phyloP scores from a whole-genome alignment of 1,284 basidiomycete species.

The Earliella scabrosa region DNA sequence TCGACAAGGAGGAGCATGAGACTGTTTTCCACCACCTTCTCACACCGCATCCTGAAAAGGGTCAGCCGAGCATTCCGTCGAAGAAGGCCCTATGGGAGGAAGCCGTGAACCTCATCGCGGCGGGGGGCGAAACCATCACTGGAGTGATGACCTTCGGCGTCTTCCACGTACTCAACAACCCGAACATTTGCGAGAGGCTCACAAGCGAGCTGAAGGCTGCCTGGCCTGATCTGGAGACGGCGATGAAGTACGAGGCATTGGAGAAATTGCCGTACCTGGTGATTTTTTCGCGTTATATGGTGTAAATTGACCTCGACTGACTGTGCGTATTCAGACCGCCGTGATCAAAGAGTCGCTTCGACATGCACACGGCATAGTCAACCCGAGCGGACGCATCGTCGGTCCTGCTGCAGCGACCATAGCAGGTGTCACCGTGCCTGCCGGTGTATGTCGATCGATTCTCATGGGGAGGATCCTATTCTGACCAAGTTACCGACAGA shows the following conservation, averaged over 20 bases:
- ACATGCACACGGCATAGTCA: background rate
- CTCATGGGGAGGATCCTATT: background rate
- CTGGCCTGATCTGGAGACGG: background rate
- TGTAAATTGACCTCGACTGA: too few relatives aligned
- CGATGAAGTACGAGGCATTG: background rate
- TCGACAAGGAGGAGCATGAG: background rate
- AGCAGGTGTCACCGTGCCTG: background rate
- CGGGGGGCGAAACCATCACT: background rate
- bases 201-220: background rate
- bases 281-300: too few relatives aligned
- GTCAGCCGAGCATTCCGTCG: background rate
- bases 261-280: too few relatives aligned
- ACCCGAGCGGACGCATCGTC: background rate
- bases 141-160: background rate
- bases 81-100: background rate
- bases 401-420: background rate
- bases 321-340: too few relatives aligned
- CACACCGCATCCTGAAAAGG: background rate
- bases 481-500: background rate
- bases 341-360: background rate
- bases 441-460: background rate
- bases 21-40: constrained; percentile 2
- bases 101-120: background rate
- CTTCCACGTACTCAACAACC: constrained; percentile 1
- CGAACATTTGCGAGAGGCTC: background rate